These are phyloP conservation scores for Atalantia buxifolia DNA, from an alignment of 345 rosid genomes.

Conservation along the genomic window DNA sequence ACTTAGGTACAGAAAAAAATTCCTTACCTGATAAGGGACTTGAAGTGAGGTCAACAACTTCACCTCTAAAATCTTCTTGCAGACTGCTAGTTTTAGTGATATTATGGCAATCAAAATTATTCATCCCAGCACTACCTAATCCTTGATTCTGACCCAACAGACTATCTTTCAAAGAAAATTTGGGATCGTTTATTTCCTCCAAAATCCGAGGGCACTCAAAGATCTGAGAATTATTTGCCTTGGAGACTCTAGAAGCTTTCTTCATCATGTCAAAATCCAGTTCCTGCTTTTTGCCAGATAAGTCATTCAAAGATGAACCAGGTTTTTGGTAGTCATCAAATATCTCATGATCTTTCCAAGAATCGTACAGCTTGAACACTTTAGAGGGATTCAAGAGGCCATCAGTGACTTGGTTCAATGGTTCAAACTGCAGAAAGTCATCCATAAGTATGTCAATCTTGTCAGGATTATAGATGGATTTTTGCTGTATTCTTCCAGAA, in stretches of 20 bases:
- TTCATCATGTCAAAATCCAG: constrained; percentile 25
- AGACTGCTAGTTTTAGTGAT: constrained; percentile 27
- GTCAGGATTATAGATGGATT: constrained; percentile 23
- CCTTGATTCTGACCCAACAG: constrained; percentile 30
- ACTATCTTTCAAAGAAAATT: constrained; percentile 24
- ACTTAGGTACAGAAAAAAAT: constrained; percentile 29
- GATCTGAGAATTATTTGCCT: constrained; percentile 18
- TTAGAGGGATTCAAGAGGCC: constrained; percentile 33
- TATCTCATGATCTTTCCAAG: constrained; percentile 42
- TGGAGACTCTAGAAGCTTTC: constrained; percentile 23
- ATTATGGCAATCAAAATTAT: constrained; percentile 27
- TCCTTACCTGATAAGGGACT: constrained; percentile 30
- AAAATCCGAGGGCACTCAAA: constrained; percentile 16
- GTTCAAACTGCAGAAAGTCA: constrained; percentile 35
- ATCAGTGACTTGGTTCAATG: constrained; percentile 33
- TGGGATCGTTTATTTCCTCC: constrained; percentile 25
- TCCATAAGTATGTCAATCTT: constrained; percentile 35
- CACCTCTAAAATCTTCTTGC: constrained; percentile 47
- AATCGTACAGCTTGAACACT: constrained; percentile 26
- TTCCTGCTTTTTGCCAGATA: constrained; percentile 34
- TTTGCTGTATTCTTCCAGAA: constrained; percentile 39
- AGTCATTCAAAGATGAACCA: constrained; percentile 32
- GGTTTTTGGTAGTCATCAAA: constrained; percentile 28
- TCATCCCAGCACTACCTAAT: constrained; percentile 22
- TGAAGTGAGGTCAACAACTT: constrained; percentile 47